Evolutionary conservation across 2,329 filamentous ascomycete genomes (phyloP).

Genomic region (Lecanoromycetidae sp.): DNA sequence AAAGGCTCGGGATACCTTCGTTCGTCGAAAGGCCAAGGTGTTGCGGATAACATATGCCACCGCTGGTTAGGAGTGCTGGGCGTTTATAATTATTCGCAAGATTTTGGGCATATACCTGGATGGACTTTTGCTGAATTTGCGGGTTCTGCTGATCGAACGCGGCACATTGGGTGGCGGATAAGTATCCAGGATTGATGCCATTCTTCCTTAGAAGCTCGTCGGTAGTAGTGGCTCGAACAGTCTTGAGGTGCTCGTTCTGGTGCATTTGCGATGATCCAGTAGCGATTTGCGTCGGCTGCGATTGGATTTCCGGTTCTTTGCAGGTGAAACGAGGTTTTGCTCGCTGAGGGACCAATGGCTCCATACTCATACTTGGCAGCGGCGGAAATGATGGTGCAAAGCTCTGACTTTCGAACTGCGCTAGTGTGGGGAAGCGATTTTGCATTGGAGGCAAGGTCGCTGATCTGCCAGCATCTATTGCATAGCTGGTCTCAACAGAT

Average conservation of each 20-base stretch:
- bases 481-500: background rate
- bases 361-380: slow-evolving; percentile 8
- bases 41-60: too few relatives aligned
- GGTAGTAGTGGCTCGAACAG: too few relatives aligned
- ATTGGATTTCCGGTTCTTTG: background rate
- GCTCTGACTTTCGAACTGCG: slow-evolving; percentile 4
- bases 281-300: background rate
- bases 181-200: slow-evolving; percentile 61
- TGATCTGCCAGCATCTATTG: background rate
- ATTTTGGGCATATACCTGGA: slow-evolving; percentile 76
- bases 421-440: slow-evolving; percentile 9
- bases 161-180: slow-evolving; percentile 67
- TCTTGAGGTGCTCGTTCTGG: too few relatives aligned
- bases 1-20: too few relatives aligned
- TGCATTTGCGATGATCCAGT: too few relatives aligned
- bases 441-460: background rate
- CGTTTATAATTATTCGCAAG: slow-evolving; percentile 76
- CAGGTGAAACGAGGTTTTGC: background rate
- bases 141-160: slow-evolving; percentile 43
- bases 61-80: too few relatives aligned
- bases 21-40: too few relatives aligned
- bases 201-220: slow-evolving; percentile 43
- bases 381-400: slow-evolving; percentile 4
- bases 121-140: slow-evolving; percentile 63
- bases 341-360: slow-evolving; percentile 6